Conservation (phyloP, 805 yeast genomes). For the Ogataea saltuana region DNA sequence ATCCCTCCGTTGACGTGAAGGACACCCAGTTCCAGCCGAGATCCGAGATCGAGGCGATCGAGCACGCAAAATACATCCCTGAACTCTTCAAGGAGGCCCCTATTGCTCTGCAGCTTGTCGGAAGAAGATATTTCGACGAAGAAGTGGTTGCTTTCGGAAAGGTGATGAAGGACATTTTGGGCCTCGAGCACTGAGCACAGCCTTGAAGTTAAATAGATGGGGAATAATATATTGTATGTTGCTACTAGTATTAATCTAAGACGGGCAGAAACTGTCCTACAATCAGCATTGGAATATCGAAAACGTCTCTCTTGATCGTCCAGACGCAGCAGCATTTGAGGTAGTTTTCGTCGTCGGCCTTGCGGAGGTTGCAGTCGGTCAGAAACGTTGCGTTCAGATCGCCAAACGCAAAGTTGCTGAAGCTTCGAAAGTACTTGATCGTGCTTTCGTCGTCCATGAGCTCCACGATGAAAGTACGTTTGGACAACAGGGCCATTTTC, state of each 20-base stretch:
- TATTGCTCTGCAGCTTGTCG: constrained; percentile 52
- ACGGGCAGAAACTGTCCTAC: constrained; percentile 81
- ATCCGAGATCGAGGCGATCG: constrained; percentile 49
- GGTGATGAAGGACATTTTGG: constrained; percentile 30
- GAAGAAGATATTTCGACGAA: constrained; percentile 57
- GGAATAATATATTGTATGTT: background rate
- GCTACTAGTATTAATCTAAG: constrained; percentile 31
- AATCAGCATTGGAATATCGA: constrained; percentile 81
- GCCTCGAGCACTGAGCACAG: constrained; percentile 13
- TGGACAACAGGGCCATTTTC: constrained; percentile 54
- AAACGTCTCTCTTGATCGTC: constrained; percentile 82
- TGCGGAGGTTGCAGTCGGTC: constrained; percentile 49
- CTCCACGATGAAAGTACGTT: constrained; percentile 71
- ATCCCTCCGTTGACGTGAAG: constrained; percentile 49
- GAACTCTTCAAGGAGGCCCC: constrained; percentile 53
- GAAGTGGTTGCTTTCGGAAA: constrained; percentile 47
- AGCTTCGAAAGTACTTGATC: constrained; percentile 67
- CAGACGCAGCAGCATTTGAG: constrained; percentile 73
- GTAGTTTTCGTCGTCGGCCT: constrained; percentile 41
- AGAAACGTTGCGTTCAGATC: constrained; percentile 53
- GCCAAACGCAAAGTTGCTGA: constrained; percentile 73
- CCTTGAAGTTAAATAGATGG: background rate
- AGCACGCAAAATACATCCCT: constrained; percentile 48
- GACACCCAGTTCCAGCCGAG: constrained; percentile 43
- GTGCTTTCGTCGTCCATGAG: constrained; percentile 80